Evolutionary conservation across 495 filamentous ascomycete genomes (phyloP).

Genomic region (Talaromyces adpressus): DNA sequence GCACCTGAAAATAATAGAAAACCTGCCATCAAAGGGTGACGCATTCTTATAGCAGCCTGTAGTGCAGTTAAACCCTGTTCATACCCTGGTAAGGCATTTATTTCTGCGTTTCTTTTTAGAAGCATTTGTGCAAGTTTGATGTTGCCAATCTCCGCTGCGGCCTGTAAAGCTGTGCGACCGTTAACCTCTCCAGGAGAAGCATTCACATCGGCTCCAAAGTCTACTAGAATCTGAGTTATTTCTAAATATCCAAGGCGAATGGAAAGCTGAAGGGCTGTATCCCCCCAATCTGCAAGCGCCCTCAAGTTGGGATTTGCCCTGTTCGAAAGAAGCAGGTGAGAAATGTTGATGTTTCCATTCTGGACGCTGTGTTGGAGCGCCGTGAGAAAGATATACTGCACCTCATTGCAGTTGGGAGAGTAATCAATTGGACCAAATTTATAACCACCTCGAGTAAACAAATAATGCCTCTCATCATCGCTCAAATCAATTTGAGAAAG

Average conservation of each 20-base stretch:
- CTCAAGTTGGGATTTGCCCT: slow-evolving; percentile 8
- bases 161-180: slow-evolving; percentile 15
- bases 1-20: slow-evolving; percentile 11
- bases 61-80: slow-evolving; percentile 18
- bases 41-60: slow-evolving; percentile 20
- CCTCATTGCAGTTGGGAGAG: not conserved
- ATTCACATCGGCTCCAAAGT: slow-evolving; percentile 10
- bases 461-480: not conserved
- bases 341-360: slow-evolving; percentile 9
- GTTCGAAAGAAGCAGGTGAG: slow-evolving; percentile 10
- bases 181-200: not conserved
- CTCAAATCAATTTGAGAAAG: not conserved
- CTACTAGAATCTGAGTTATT: slow-evolving; percentile 19
- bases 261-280: slow-evolving; percentile 20
- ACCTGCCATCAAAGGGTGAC: slow-evolving; percentile 12
- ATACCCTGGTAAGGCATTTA: slow-evolving; percentile 18
- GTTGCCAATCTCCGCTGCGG: slow-evolving; percentile 9
- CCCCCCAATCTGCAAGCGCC: not conserved
- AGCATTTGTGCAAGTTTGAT: slow-evolving; percentile 8
- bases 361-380: slow-evolving; percentile 4
- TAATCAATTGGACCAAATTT: not conserved
- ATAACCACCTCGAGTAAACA: not conserved
- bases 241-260: slow-evolving; percentile 14
- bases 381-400: not conserved
- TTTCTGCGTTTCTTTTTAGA: slow-evolving; percentile 15